phyloP scores from a whole-genome alignment of 768 basidiomycete species.

The Austroboletus festivus region DNA sequence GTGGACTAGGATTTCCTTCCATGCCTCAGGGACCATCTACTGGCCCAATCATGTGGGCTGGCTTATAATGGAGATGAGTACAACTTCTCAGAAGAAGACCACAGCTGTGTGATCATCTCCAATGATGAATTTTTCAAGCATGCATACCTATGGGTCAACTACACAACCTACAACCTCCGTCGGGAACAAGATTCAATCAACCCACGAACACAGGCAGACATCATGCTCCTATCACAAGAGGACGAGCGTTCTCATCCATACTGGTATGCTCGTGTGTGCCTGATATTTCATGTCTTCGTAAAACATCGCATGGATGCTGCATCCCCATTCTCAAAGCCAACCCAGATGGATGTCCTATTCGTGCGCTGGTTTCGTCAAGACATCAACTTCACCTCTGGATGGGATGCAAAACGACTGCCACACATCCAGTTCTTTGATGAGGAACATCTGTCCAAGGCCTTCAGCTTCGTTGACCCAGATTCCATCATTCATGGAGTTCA shows the following conservation, averaged over 20 bases:
- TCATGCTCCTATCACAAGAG: conserved; percentile 34
- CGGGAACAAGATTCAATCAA: conserved; percentile 38
- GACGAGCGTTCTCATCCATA: conserved; percentile 31
- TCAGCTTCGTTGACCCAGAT: conserved; percentile 45
- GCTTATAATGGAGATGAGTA: conserved; percentile 21
- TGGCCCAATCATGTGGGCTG: not conserved
- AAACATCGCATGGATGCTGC: not conserved
- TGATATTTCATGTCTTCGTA: conserved; percentile 13
- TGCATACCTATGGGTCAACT: conserved; percentile 19
- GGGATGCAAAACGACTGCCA: conserved; percentile 29
- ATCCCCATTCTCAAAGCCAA: not conserved
- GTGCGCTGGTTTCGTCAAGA: conserved; percentile 39
- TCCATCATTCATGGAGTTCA: conserved; percentile 39
- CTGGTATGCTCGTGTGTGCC: conserved; percentile 32
- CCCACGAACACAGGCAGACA: conserved; percentile 27
- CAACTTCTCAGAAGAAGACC: conserved; percentile 22
- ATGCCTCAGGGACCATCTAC: not conserved
- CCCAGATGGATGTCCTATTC: conserved; percentile 17
- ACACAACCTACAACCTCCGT: conserved; percentile 27
- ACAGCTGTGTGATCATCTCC: conserved; percentile 13
- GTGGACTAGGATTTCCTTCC: not conserved
- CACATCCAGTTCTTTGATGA: conserved; percentile 37
- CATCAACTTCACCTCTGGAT: conserved; percentile 19
- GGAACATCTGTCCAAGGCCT: conserved; percentile 27
- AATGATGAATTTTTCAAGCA: conserved; percentile 22